phyloP scores from a whole-genome alignment of 2,329 filamentous ascomycete species.

The Trichoderma sp. region DNA sequence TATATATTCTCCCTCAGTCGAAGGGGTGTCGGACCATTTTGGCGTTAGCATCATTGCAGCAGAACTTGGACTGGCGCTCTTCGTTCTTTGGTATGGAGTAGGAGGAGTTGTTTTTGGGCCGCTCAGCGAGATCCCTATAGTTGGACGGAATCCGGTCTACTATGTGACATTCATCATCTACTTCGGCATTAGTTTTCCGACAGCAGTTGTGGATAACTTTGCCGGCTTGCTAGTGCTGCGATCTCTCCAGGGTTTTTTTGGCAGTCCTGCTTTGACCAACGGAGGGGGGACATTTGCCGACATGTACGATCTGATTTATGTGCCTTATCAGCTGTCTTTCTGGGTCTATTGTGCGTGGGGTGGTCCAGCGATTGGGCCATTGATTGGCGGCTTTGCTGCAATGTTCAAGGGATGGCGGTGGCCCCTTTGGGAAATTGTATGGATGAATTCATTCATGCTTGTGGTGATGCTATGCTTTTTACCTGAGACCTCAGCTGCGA shows the following conservation, averaged over 20 bases:
- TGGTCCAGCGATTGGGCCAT: slow-evolving; percentile 12
- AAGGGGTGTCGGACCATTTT: neutral
- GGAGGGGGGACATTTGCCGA: slow-evolving; percentile 55
- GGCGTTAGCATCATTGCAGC: neutral
- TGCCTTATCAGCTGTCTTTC: slow-evolving; percentile 60
- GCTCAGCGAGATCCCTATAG: neutral
- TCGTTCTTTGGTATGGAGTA: neutral
- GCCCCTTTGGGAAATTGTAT: slow-evolving; percentile 61
- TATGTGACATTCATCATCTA: neutral
- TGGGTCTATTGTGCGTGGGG: slow-evolving; percentile 56
- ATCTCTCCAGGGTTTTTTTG: slow-evolving; percentile 68
- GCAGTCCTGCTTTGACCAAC: slow-evolving; percentile 64
- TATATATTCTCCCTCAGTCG: neutral
- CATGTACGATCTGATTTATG: slow-evolving; percentile 56
- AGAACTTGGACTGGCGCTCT: neutral
- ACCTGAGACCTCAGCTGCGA: slow-evolving; percentile 60
- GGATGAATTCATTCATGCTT: slow-evolving; percentile 56
- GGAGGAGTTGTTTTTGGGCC: neutral
- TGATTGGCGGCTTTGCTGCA: slow-evolving; percentile 48
- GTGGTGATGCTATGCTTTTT: slow-evolving; percentile 58
- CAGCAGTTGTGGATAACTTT: neutral
- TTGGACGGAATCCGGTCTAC: neutral
- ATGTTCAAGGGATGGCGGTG: slow-evolving; percentile 57
- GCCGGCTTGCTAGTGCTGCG: slow-evolving; percentile 62
- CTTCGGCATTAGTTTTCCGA: neutral